Conservation (phyloP, 768 basidiomycete genomes). For the button mushroom (Agaricus bisporus) region DNA sequence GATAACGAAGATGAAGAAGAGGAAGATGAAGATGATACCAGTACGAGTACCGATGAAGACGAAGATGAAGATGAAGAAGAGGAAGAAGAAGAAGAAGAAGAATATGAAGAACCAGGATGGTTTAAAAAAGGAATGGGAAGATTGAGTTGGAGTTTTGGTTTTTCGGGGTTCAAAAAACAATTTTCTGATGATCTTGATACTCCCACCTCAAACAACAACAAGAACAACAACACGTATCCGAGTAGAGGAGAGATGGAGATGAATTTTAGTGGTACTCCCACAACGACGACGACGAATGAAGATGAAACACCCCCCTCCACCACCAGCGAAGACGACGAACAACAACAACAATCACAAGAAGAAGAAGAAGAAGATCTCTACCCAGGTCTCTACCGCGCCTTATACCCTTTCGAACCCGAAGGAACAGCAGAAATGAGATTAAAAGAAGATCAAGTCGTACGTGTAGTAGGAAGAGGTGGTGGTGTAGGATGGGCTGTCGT, state of each 20-base stretch:
- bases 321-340: constrained; percentile 13
- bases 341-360: constrained; percentile 12
- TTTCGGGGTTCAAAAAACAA: constrained; percentile 7
- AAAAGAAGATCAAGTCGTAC: constrained; percentile 70
- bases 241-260: constrained; percentile 33
- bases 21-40: not conserved
- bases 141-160: constrained; percentile 19
- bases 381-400: constrained; percentile 70
- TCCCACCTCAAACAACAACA: not conserved
- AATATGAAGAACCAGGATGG: constrained; percentile 24
- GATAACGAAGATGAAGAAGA: constrained; percentile 15
- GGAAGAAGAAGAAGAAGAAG: constrained; percentile 18
- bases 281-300: constrained; percentile 12
- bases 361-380: constrained; percentile 39
- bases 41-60: constrained; percentile 1
- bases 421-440: constrained; percentile 80
- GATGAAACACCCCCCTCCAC: constrained; percentile 12
- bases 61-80: not conserved
- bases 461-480: constrained; percentile 68
- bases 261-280: constrained; percentile 18
- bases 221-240: constrained; percentile 27
- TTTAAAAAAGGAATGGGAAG: constrained; percentile 23
- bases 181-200: not conserved
- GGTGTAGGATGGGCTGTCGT: constrained; percentile 81
- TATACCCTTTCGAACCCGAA: constrained; percentile 77